A percentile compares a stretch with the other conserved stretches of the same genome.
Conservation (phyloP, 257 asterid genomes). For the Leptodermis oblonga region DNA sequence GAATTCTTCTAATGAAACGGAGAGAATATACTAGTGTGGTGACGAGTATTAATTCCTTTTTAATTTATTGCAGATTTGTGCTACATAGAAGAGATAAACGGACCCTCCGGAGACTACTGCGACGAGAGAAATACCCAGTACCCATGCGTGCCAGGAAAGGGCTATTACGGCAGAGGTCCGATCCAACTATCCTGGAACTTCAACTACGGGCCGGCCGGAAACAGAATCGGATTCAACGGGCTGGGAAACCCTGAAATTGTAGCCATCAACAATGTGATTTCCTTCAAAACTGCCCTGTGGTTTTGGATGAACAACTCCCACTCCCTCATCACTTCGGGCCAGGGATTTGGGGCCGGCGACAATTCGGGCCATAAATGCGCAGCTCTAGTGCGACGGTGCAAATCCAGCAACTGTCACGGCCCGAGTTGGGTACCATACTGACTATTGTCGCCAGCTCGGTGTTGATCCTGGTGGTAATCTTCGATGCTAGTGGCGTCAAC, state of each 20-base stretch:
- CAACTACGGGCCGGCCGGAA: conserved; percentile 50
- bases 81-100: conserved; percentile 37
- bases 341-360: conserved; percentile 53
- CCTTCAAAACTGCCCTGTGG: too few species aligned
- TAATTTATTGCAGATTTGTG: conserved; percentile 26
- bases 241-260: conserved; percentile 39
- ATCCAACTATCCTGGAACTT: conserved; percentile 50
- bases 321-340: conserved; percentile 28
- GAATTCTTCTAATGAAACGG: too few species aligned
- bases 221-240: conserved; percentile 40
- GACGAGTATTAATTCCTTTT: neutral
- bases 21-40: too few species aligned
- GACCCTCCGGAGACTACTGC: conserved; percentile 35
- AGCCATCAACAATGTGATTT: conserved; percentile 26
- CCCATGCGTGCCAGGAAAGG: conserved; percentile 31
- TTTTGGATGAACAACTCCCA: conserved; percentile 54
- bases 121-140: conserved; percentile 32
- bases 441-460: conserved; percentile 32
- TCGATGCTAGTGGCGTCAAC: conserved; percentile 36
- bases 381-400: conserved; percentile 38
- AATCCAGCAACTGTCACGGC: conserved; percentile 28
- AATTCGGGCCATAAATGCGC: conserved; percentile 40
- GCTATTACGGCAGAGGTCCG: conserved; percentile 47
- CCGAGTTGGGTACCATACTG: conserved; percentile 34
- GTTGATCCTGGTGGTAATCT: conserved; percentile 41